These are phyloP conservation scores for Apiospora koreana DNA, from an alignment of 2,329 filamentous ascomycete genomes.

Conservation along the genomic window DNA sequence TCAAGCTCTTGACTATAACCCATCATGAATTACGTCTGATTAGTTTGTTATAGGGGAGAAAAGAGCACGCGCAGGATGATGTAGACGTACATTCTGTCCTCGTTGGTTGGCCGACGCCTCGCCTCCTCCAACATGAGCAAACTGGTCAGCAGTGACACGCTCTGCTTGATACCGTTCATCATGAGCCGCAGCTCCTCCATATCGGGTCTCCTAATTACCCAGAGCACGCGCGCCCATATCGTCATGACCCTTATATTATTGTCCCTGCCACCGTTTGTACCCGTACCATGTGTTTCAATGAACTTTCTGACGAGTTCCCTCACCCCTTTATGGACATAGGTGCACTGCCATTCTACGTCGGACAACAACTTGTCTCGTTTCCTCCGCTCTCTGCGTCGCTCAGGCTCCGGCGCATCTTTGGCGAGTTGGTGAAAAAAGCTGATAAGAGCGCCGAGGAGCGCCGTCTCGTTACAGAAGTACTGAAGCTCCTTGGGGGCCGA, in stretches of 20 bases:
- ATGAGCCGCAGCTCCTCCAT: neutral
- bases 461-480: neutral
- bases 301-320: neutral
- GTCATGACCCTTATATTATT: neutral
- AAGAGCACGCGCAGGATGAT: neutral
- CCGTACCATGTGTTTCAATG: neutral
- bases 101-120: neutral
- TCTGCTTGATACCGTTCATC: neutral
- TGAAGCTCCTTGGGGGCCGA: neutral
- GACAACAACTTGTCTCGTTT: neutral
- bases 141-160: neutral
- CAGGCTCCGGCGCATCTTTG: neutral
- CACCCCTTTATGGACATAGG: neutral
- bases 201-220: neutral
- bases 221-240: neutral
- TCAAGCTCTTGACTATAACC: neutral
- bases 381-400: neutral
- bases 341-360: neutral
- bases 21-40: neutral
- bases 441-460: neutral
- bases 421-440: neutral
- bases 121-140: neutral
- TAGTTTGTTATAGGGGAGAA: conserved; percentile 8
- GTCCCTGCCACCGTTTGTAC: neutral
- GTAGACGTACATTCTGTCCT: conserved; percentile 16